A percentile compares a stretch with the other conserved stretches of the same genome.
phyloP scores from a whole-genome alignment of 148 eudicot species.

The Amaranthus hypochondriacus region DNA sequence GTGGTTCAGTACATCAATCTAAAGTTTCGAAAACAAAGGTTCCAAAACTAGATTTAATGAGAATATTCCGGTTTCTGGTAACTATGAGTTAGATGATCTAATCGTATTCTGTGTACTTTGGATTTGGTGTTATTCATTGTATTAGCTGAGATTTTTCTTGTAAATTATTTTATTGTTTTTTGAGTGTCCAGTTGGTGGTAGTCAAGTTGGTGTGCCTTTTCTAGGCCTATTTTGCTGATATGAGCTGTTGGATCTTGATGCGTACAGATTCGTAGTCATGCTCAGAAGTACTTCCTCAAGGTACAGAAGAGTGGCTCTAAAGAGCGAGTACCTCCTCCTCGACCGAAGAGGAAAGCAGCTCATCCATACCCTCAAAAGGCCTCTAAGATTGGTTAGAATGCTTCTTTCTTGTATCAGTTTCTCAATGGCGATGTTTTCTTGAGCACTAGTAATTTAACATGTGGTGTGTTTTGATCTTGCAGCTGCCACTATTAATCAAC shows the following conservation, averaged over 20 bases:
- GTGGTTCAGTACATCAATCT: too few species aligned
- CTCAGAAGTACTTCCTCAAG: conserved; percentile 38
- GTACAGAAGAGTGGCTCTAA: conserved; percentile 53
- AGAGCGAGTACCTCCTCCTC: conserved; percentile 62
- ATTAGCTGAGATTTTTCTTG: not conserved
- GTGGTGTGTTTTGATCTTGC: conserved; percentile 11
- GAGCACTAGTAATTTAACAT: conserved; percentile 9
- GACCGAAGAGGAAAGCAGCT: conserved; percentile 66
- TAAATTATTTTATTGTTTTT: too few species aligned
- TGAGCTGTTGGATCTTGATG: not conserved
- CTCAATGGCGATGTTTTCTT: not conserved
- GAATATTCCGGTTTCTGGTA: too few species aligned
- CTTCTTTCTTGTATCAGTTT: not conserved
- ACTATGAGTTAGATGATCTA: not conserved
- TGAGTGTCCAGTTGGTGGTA: not conserved
- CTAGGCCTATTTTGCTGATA: not conserved
- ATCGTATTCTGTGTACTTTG: not conserved
- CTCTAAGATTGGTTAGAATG: conserved; percentile 39
- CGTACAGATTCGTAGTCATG: conserved; percentile 43
- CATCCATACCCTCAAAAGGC: conserved; percentile 73
- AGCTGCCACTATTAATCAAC: conserved; percentile 26
- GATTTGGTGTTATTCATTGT: not conserved
- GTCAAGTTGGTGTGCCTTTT: not conserved
- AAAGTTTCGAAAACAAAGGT: too few species aligned
- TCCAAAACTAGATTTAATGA: too few species aligned